Percentiles rank a stretch among this genome's conserved stretches.
These are phyloP conservation scores for Pseudoturritis turrita DNA, from an alignment of 345 rosid species.

Conservation along the genomic window DNA sequence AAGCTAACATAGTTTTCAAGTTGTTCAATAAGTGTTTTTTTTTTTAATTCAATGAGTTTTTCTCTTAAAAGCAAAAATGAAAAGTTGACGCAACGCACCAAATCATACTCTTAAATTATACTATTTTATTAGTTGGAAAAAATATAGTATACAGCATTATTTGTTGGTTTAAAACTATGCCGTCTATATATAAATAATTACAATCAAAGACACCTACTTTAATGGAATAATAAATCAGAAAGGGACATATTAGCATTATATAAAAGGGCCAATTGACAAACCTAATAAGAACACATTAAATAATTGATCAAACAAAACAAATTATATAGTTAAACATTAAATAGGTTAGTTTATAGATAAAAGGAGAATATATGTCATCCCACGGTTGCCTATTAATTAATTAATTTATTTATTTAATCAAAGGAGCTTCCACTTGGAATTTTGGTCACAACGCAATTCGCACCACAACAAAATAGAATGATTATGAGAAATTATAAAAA, in stretches of 20 bases:
- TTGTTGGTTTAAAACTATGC: not conserved
- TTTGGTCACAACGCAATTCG: not conserved
- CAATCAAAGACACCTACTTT: slow-evolving; percentile 2
- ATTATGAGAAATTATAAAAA: not conserved
- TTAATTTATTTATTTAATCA: not conserved
- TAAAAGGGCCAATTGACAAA: slow-evolving; percentile 7
- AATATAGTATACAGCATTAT: not conserved
- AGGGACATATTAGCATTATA: slow-evolving; percentile 23
- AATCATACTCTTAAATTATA: not conserved
- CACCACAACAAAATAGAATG: slow-evolving; percentile 16
- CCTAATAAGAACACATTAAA: slow-evolving; percentile 24
- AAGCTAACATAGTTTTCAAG: slow-evolving; percentile 1
- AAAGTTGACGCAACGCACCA: not conserved
- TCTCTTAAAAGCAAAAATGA: not conserved
- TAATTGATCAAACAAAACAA: slow-evolving; percentile 5
- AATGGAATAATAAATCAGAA: slow-evolving; percentile 26
- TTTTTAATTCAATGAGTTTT: no score
- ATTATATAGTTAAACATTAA: not conserved
- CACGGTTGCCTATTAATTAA: slow-evolving; percentile 27
- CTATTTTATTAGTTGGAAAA: not conserved
- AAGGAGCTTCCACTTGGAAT: slow-evolving; percentile 11
- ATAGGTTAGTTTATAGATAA: not conserved
- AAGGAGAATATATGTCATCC: slow-evolving; percentile 23
- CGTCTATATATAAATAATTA: slow-evolving; percentile 6
- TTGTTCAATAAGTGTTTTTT: not conserved